Evolutionary conservation across 208 protist genomes (phyloP).

Genomic region (Borovskyia barvae): DNA sequence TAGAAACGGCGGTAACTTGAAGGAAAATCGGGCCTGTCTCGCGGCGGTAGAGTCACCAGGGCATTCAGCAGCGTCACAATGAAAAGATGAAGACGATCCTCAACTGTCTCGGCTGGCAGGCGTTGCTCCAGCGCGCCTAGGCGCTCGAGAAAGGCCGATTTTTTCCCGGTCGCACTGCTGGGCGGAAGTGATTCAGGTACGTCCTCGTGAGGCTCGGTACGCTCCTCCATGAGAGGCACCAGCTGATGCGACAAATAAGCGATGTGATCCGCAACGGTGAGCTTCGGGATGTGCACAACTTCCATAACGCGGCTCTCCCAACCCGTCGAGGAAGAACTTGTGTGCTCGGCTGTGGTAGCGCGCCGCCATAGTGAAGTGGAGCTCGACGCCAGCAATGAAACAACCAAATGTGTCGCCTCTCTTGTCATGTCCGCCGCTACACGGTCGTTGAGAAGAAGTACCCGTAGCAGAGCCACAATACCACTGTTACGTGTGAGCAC

Average conservation of each 20-base stretch:
- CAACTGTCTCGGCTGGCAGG: conserved; percentile 65
- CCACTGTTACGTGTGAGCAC: conserved; percentile 38
- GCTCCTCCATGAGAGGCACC: conserved; percentile 36
- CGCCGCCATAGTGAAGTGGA: neutral
- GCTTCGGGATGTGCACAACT: no score
- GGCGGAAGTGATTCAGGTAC: neutral
- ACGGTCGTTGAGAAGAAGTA: conserved; percentile 66
- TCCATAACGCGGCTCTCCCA: neutral
- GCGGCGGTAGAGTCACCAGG: conserved; percentile 23
- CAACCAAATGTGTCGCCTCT: conserved; percentile 54
- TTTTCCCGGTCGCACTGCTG: neutral
- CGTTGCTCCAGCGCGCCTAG: conserved; percentile 10
- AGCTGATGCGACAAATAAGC: no score
- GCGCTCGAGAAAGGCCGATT: conserved; percentile 13
- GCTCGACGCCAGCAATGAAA: conserved; percentile 34
- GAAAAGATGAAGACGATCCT: conserved; percentile 70
- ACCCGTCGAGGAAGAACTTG: neutral
- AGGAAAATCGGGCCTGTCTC: conserved; percentile 15
- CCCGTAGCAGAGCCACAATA: conserved; percentile 44
- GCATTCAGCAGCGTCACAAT: conserved; percentile 48
- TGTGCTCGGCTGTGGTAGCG: neutral
- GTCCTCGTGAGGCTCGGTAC: conserved; percentile 13
- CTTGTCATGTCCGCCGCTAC: conserved; percentile 34
- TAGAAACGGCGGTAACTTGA: conserved; percentile 48
- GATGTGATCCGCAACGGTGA: no score